Percentiles rank a stretch among this genome's conserved stretches.
These are phyloP conservation scores for Aspergillus nidulans DNA, from an alignment of 495 filamentous ascomycete species.

Conservation along the genomic window DNA sequence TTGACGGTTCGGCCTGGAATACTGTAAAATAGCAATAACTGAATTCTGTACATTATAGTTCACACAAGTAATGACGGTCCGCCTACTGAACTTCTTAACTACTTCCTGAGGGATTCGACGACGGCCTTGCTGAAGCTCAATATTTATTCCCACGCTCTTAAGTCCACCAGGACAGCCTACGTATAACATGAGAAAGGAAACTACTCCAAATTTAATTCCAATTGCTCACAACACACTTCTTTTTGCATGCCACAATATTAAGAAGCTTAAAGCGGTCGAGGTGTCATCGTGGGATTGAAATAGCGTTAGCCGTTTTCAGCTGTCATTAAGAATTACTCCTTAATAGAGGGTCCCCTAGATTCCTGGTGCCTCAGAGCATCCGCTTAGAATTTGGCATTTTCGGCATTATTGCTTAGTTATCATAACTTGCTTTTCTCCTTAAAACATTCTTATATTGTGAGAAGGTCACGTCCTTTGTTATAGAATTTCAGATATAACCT, in stretches of 20 bases:
- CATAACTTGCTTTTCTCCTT: neutral
- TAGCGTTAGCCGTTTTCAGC: conserved; percentile 4
- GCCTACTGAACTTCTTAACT: neutral
- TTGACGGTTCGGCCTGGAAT: conserved; percentile 7
- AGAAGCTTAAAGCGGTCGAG: no score
- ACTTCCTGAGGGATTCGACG: neutral
- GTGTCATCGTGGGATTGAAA: no score
- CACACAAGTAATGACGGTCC: neutral
- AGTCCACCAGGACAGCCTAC: no score
- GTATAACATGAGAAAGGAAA: no score
- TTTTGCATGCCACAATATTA: no score
- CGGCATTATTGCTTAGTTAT: neutral
- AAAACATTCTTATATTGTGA: neutral
- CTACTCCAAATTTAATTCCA: no score
- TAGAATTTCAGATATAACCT: no score
- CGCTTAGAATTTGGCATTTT: no score
- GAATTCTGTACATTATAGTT: neutral
- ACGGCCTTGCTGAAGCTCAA: neutral
- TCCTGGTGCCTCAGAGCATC: no score
- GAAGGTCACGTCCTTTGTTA: neutral
- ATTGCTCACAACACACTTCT: no score
- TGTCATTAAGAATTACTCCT: no score
- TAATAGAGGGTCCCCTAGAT: no score
- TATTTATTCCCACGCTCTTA: neutral
- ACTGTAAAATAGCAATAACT: conserved; percentile 1